These are phyloP conservation scores for Coniochaeta prunicola DNA, from an alignment of 2,329 filamentous ascomycete species.

Conservation along the genomic window DNA sequence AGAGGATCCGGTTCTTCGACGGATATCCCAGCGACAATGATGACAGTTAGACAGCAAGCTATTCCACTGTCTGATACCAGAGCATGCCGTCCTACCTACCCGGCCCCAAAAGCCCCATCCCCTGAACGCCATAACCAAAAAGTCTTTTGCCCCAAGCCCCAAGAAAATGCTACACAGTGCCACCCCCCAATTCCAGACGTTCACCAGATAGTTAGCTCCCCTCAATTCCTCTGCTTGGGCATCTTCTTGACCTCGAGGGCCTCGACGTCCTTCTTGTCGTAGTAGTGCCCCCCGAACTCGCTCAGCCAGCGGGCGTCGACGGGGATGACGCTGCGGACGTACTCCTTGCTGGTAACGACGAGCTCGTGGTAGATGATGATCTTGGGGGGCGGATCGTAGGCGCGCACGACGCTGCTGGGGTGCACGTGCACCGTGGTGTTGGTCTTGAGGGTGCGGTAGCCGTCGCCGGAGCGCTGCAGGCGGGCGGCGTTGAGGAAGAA, in stretches of 20 bases:
- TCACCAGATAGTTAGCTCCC: not conserved
- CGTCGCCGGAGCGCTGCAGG: conserved; percentile 75
- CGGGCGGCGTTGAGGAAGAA: conserved; percentile 93
- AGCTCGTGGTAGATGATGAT: conserved; percentile 85
- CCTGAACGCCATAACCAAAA: no score
- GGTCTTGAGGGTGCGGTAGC: conserved; percentile 87
- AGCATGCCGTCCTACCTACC: no score
- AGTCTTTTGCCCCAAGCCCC: not conserved
- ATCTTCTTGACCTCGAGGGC: conserved; percentile 69
- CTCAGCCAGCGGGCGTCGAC: conserved; percentile 78
- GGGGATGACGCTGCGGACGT: conserved; percentile 82
- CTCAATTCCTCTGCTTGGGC: conserved; percentile 16
- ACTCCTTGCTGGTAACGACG: conserved; percentile 81
- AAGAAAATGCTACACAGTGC: not conserved
- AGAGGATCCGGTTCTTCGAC: no score
- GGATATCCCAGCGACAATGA: no score
- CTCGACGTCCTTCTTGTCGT: conserved; percentile 87
- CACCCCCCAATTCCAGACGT: not conserved
- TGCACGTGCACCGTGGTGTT: conserved; percentile 87
- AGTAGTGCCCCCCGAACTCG: conserved; percentile 89
- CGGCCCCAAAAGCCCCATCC: no score
- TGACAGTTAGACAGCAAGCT: no score
- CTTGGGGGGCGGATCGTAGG: conserved; percentile 66
- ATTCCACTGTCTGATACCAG: no score
- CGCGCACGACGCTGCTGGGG: conserved; percentile 74